Conservation (phyloP, 495 filamentous ascomycete genomes). For the Tuber umbilicatum region DNA sequence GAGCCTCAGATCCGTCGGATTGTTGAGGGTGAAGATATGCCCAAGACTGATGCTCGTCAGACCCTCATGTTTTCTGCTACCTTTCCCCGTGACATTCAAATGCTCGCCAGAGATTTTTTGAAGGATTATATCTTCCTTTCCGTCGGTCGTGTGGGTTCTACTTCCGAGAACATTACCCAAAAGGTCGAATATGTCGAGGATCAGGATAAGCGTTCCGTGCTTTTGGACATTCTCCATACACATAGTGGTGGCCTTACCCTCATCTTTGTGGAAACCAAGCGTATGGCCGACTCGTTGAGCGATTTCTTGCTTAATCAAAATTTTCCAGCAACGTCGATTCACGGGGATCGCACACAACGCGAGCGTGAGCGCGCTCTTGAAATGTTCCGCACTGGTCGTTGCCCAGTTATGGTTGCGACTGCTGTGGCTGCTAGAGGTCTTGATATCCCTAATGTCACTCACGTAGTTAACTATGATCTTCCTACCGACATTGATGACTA, state of each 20-base stretch:
- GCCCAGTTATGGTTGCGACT: constrained; percentile 93
- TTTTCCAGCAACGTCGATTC: constrained; percentile 97
- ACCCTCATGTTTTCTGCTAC: constrained; percentile 99
- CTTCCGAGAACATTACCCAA: constrained; percentile 98
- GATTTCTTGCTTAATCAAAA: constrained; percentile 97
- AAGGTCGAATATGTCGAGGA: constrained; percentile 98
- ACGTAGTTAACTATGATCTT: constrained; percentile 98
- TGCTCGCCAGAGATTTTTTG: constrained; percentile 95
- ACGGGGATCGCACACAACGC: constrained; percentile 95
- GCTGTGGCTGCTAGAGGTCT: constrained; percentile 92
- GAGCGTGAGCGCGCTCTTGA: constrained; percentile 97
- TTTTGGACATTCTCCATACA: constrained; percentile 94
- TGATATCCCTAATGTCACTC: constrained; percentile 96
- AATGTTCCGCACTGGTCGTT: constrained; percentile 90
- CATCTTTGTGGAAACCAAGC: constrained; percentile 99
- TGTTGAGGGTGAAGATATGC: constrained; percentile 97
- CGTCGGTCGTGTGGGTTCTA: constrained; percentile 98
- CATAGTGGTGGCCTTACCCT: constrained; percentile 85
- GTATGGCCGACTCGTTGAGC: constrained; percentile 95
- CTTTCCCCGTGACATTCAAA: constrained; percentile 97
- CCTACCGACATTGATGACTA: constrained; percentile 99
- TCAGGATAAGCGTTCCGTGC: constrained; percentile 90
- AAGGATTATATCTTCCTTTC: constrained; percentile 93
- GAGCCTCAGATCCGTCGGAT: constrained; percentile 98
- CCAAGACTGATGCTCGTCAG: constrained; percentile 72